These are phyloP conservation scores for Aspergillus sp. DNA, from an alignment of 2,329 filamentous ascomycete genomes.

Conservation along the genomic window DNA sequence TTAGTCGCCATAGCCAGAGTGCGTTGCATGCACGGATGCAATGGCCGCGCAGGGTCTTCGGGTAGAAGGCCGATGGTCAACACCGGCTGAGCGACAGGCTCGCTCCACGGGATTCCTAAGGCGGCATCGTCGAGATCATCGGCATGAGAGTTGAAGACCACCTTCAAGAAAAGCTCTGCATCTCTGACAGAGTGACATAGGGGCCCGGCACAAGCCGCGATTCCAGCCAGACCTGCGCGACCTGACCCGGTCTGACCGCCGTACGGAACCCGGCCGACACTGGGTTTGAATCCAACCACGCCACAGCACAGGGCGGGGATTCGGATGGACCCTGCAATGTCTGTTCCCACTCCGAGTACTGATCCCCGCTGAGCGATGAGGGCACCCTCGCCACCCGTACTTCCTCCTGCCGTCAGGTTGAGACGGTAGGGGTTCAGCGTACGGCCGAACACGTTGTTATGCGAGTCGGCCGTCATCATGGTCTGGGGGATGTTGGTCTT, in stretches of 20 bases:
- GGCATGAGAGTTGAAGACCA: slow-evolving; percentile 5
- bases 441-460: slow-evolving; percentile 23
- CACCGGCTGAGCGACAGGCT: background rate
- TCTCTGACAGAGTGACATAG: slow-evolving; percentile 14
- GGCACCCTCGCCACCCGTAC: slow-evolving; percentile 31
- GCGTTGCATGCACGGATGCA: slow-evolving; percentile 24
- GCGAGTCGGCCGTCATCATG: slow-evolving; percentile 22
- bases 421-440: slow-evolving; percentile 21
- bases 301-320: slow-evolving; percentile 33
- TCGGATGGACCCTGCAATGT: slow-evolving; percentile 35
- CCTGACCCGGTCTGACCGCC: slow-evolving; percentile 20
- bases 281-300: slow-evolving; percentile 33
- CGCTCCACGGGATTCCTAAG: slow-evolving; percentile 11
- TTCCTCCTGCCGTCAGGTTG: slow-evolving; percentile 20
- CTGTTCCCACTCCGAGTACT: slow-evolving; percentile 30
- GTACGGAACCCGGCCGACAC: slow-evolving; percentile 25
- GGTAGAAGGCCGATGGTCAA: slow-evolving; percentile 21
- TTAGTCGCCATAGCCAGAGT: slow-evolving; percentile 9
- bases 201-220: slow-evolving; percentile 13
- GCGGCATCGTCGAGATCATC: slow-evolving; percentile 12
- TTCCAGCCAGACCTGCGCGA: slow-evolving; percentile 17
- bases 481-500: slow-evolving; percentile 31
- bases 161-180: slow-evolving; percentile 10
- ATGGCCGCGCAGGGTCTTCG: slow-evolving; percentile 17
- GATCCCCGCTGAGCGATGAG: slow-evolving; percentile 32